Base-by-base conservation (phyloP, 768 basidiomycete species). In the Tricholoma flavovirens region DNA sequence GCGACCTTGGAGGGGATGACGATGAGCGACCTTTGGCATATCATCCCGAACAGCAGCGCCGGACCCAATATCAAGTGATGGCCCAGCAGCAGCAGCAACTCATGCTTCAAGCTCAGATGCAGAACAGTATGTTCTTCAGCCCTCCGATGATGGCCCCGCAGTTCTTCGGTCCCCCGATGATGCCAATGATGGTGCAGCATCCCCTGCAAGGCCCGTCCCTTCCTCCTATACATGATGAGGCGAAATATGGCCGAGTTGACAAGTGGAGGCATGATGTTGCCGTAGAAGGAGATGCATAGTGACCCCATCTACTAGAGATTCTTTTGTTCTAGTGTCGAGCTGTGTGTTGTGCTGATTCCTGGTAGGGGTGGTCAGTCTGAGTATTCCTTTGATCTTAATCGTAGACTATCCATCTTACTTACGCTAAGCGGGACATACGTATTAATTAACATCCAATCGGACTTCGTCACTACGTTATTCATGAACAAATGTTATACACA, bases 231-330 rank as follows among this genome's bases (percentile, higher is more conserved):
- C 80, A 79, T 21, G 90, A 92, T 56, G 73, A 80, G 36, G 77
- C 74, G 33, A 92, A 90, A 66, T 87, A 78, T 59, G 81, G 79
- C 8, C 76, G 81, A 3, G 90, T 93, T 24, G 90, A 93, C 67
- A 80, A 81, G 58, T 93, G 90, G 90, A 82, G 90, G 60, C 83
- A 79, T 59, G 83, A 89, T 62, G 88, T 93, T 45, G 83, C 81
- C 15, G 82, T 87, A 10, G 88, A 88, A 61, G 86, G 84, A n/a
- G 76, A 82, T 55, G 36, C 51, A 4, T 66, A 62, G 56, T 26
- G 49, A 54, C 33, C 24, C 26, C n/a, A n/a, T n/a, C n/a, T 38
- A 17, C 12, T 35, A 22, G 30, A 22, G 53, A 29, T 40, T 33
- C 22, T 53, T 51, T 46, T 40, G 14, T 14, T 35, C 26, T 42